phyloP scores from a whole-genome alignment of 2,329 filamentous ascomycete species.

The Alternaria sp. region DNA sequence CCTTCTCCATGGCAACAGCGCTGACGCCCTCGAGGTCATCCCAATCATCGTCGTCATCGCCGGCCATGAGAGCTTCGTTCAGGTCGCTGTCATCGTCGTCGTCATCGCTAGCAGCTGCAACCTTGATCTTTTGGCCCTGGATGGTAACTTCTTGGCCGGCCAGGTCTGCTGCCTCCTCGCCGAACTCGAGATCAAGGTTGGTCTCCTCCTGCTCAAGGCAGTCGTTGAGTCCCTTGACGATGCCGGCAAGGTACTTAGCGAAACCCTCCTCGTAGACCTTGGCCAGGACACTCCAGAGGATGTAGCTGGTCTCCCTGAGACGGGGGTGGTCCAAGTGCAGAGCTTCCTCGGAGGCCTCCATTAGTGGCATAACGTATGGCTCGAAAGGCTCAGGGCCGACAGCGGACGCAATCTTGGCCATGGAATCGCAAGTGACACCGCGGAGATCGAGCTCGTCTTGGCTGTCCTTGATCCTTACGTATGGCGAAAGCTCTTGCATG shows the following conservation, averaged over 20 bases:
- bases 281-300: constrained; percentile 92
- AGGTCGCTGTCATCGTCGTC: constrained; percentile 70
- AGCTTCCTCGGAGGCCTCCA: constrained; percentile 91
- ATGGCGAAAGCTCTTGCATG: constrained; percentile 87
- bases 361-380: constrained; percentile 87
- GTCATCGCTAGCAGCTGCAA: constrained; percentile 66
- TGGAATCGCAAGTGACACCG: constrained; percentile 87
- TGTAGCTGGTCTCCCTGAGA: constrained; percentile 94
- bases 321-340: constrained; percentile 86
- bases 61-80: constrained; percentile 60
- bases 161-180: constrained; percentile 75
- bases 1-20: constrained; percentile 91
- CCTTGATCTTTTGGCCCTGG: constrained; percentile 84
- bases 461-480: constrained; percentile 83
- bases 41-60: constrained; percentile 83
- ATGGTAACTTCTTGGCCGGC: constrained; percentile 78
- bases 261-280: constrained; percentile 92
- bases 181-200: constrained; percentile 77
- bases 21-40: constrained; percentile 84
- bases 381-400: constrained; percentile 88
- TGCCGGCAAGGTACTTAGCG: constrained; percentile 76
- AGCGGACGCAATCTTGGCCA: constrained; percentile 89
- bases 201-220: constrained; percentile 90
- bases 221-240: constrained; percentile 80
- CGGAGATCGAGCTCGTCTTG: constrained; percentile 90